Conservation (phyloP, 116 monocot genomes). For the Papilionanthe hybrid region DNA sequence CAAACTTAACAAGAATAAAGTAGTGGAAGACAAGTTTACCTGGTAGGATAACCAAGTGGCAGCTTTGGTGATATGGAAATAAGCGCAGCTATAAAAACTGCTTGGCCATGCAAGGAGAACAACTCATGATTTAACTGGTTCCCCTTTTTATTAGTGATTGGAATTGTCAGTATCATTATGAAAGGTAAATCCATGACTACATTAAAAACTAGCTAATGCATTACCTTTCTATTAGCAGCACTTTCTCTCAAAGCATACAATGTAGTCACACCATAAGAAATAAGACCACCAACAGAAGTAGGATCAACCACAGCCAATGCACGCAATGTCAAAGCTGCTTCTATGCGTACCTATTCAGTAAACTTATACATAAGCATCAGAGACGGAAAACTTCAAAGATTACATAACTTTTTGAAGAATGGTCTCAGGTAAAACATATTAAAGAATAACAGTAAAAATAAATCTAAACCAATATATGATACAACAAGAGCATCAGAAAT, state of each 20-base stretch:
- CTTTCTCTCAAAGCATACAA: conserved; percentile 88
- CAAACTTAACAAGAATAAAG: neutral
- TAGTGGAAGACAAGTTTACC: conserved; percentile 32
- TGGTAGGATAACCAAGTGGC: conserved; percentile 92
- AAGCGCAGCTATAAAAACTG: conserved; percentile 74
- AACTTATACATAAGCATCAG: conserved; percentile 7
- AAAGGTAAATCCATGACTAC: neutral
- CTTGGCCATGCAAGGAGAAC: conserved; percentile 92
- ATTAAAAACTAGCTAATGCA: neutral
- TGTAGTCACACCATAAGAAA: conserved; percentile 91
- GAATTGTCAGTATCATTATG: neutral
- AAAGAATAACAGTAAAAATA: neutral
- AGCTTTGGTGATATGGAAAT: conserved; percentile 88
- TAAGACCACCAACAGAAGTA: conserved; percentile 93
- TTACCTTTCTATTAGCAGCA: conserved; percentile 69
- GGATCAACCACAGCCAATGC: conserved; percentile 95
- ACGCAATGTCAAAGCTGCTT: conserved; percentile 91
- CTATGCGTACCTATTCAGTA: conserved; percentile 63
- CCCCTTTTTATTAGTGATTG: conserved; percentile 39
- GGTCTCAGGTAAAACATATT: neutral
- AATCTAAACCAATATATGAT: neutral
- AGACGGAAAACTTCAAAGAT: neutral
- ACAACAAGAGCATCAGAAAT: neutral
- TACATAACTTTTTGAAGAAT: neutral
- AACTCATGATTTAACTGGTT: conserved; percentile 56